Evolutionary conservation across 345 rosid genomes (phyloP), one percentile per base, ranked within the genome.

Genomic region (Triadica sebifera): DNA sequence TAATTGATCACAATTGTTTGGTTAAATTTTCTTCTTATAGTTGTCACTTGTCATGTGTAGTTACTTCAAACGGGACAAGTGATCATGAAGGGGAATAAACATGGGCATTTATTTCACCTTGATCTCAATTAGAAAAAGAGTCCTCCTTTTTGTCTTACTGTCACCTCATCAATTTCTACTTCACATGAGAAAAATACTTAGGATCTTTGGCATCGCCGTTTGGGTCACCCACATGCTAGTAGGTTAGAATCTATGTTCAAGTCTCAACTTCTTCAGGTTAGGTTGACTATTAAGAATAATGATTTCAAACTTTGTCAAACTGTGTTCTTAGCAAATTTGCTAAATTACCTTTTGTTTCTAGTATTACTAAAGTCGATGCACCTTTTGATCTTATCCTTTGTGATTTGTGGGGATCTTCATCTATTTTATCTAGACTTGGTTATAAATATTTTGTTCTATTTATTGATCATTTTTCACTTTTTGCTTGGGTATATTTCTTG

Each of bases 31-130:
- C n/a, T 0, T 16, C 46, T 62, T 13, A 0, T 43, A 51, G 69
- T 65, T 65, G 52, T 43, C 34, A 65, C 41, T 65, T 65, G 52
- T 43, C 34, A 65, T 65, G 52, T 65, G 29, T 51, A 65, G 15
- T 51, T 41, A 29, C 69, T 65, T 65, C 52, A 13, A 62, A 37
- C 16, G 45, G n/a, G 66, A 6, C 66, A 62, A 62, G 66, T 62
- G 66, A 62, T 62, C 69, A 41, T 65, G 50, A 65, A 65, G 69
- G 52, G 69, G 69, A 52, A 65, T 65, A 65, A 65, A 65, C 51
- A 9, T 65, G 69, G 69, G 17, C 15, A 12, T 41, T 65, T 65
- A 12, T 65, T 65, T 45, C 69, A 65, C 1, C 69, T 65, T 41
- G 50, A 29, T 65, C 6, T 39, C 9, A 5, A 43, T 15, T 4